Evolutionary conservation across 805 yeast genomes (phyloP), one percentile per base, ranked within the genome.

Genomic region (Kluyveromyces lactis): DNA sequence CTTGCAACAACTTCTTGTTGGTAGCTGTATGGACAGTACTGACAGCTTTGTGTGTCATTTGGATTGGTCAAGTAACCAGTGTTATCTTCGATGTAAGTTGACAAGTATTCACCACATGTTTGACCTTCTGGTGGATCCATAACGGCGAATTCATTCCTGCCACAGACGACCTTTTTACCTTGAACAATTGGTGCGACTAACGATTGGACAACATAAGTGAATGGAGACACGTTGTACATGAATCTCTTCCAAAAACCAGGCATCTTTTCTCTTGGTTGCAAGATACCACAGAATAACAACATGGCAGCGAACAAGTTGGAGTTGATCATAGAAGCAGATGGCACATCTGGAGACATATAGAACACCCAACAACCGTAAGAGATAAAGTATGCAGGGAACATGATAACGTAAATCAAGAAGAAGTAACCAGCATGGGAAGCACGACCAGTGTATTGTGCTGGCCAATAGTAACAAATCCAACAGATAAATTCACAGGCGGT

Each of bases 1-100:
- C 56, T 45, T 0, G 46, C 61, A 60, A 86, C 73, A 58, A 67
- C 86, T 4, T 64, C 68, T 56, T 85, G 77, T 18, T 90, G 83
- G 15, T 58, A 49, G 11, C 62, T 48, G 51, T 73, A 65, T 27
- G 76, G 63, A 63, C 95, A 86, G 64, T 64, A 81, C 8, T 61
- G 47, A 64, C 95, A 86, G 11, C 52, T 42, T 1, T 62, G 51
- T n/a, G 84, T 74, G 7, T 78, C 67, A 31, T 46, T 39, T 6
- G 66, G 57, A 42, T 69, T 53, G n/a, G 37, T 32, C 21, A 77
- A 43, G 52, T 75, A 75, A 18, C 82, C 82, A 26, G 55, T 51
- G 19, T 63, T 56, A 26, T 46, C 39, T 2, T 48, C 42, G 18
- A 71, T 53, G 49, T 61, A 67, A 4, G 48, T 43, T 2, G 45